Evolutionary conservation across 345 rosid species (phyloP).

Genomic region (Mercurialis annua): DNA sequence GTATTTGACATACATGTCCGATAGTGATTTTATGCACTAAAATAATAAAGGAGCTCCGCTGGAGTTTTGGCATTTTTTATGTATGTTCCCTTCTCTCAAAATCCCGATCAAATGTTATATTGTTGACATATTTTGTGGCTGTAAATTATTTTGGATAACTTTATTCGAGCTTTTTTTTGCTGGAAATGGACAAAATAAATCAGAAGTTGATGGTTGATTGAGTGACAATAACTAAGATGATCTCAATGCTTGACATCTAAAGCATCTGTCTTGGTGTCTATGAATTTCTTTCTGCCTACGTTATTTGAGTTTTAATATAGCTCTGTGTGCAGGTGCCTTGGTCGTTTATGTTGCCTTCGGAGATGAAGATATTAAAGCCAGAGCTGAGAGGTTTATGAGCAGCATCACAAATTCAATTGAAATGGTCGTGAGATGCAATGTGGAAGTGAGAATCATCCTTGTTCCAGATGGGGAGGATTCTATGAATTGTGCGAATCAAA

Average conservation of each 20-base stretch:
- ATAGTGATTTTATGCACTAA: too few species aligned
- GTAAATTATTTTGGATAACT: too few species aligned
- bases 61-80: too few species aligned
- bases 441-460: conserved; percentile 80
- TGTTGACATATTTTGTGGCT: too few species aligned
- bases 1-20: too few species aligned
- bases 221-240: neutral
- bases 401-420: conserved; percentile 94
- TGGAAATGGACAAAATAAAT: neutral
- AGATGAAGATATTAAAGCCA: conserved; percentile 59
- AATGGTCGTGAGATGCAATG: conserved; percentile 66
- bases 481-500: conserved; percentile 22
- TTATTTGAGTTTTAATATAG: neutral
- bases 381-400: conserved; percentile 89
- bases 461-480: conserved; percentile 49
- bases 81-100: too few species aligned
- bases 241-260: neutral
- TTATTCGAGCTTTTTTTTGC: too few species aligned
- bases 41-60: too few species aligned
- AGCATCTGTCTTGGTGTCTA: neutral
- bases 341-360: conserved; percentile 74
- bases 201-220: neutral
- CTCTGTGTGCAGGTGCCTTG: conserved; percentile 59
- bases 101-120: too few species aligned
- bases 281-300: too few species aligned